Conservation (phyloP, 1,284 basidiomycete species). For the Ganoderma boninense region DNA sequence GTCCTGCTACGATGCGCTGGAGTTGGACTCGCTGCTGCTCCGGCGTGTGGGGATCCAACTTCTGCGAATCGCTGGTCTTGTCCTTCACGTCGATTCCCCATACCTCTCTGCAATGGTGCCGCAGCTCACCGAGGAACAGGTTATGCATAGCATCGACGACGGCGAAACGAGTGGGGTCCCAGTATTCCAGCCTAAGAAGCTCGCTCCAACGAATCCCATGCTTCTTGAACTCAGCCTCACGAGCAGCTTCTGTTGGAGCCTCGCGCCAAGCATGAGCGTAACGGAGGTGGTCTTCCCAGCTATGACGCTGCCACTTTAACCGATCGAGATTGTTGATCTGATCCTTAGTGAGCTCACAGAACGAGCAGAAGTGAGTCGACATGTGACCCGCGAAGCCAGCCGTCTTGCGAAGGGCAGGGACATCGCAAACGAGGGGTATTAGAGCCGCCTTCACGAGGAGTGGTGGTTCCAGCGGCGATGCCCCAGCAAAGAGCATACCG, state of each 20-base stretch:
- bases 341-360: constrained; percentile 21
- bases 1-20: background rate
- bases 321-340: constrained; percentile 15
- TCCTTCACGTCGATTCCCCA: constrained; percentile 10
- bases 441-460: constrained; percentile 20
- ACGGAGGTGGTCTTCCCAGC: constrained; percentile 14
- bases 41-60: background rate
- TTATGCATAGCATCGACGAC: constrained; percentile 15
- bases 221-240: constrained; percentile 35
- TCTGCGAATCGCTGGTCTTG: background rate
- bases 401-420: constrained; percentile 22
- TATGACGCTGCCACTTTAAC: constrained; percentile 12
- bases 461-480: constrained; percentile 6
- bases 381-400: constrained; percentile 20
- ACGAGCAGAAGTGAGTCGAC: constrained; percentile 28
- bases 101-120: constrained; percentile 16
- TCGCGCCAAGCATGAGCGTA: constrained; percentile 41
- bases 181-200: constrained; percentile 47
- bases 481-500: constrained; percentile 18
- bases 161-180: constrained; percentile 42
- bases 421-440: constrained; percentile 18
- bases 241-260: constrained; percentile 30
- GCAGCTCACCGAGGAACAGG: no score
- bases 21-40: background rate
- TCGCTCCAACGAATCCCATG: constrained; percentile 46